Base-by-base conservation (phyloP, 75 land plant genomes). In the Pinus taeda region DNA sequence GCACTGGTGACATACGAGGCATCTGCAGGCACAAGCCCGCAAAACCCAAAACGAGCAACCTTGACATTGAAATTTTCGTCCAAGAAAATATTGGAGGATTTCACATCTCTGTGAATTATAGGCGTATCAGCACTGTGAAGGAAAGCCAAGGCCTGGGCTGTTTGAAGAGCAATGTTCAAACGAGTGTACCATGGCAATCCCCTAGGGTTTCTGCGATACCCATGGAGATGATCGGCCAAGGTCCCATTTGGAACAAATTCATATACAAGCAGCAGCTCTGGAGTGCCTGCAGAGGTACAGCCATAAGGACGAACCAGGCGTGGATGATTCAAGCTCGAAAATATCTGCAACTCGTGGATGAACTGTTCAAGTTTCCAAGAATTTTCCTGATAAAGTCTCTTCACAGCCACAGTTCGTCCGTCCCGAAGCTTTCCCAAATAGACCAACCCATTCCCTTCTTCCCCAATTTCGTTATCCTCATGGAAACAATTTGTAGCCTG, bases 11-110 rank as follows among this genome's bases (percentile, higher is more conserved):
- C 69, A 71, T 85, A 83, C 1, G 83, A 59, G 12, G 20, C 67
- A 18, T 81, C 80, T 14, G 64, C 24, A 18, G 63, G 57, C 71
- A 77, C 84, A 26, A 80, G 65, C 72, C 77, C 74, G 29, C 80
- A 81, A 8, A 86, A 74, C n/a, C 88, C 88, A 57, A 83, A 86
- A 24, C 83, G 83, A 1, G 80, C 86, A 1, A 86, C 79, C 42
- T 86, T 86, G 30, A 53, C 80, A 20, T 69, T 64, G 72, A 83
- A 75, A 66, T 81, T 55, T 15, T 75, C 26, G 57, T 82, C 84
- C 22, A 82, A 56, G 15, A 82, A 77, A n/a, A 84, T 80, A 70
- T 84, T 84, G 49, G 14, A 56, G 59, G 83, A 81, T 79, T 84
- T 84, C 42, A 84, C 75, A 58, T 84, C 85, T 15, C 83, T 67